phyloP scores from a whole-genome alignment of 176 grass and related monocot genomes.

The Calamus simplicifolius region DNA sequence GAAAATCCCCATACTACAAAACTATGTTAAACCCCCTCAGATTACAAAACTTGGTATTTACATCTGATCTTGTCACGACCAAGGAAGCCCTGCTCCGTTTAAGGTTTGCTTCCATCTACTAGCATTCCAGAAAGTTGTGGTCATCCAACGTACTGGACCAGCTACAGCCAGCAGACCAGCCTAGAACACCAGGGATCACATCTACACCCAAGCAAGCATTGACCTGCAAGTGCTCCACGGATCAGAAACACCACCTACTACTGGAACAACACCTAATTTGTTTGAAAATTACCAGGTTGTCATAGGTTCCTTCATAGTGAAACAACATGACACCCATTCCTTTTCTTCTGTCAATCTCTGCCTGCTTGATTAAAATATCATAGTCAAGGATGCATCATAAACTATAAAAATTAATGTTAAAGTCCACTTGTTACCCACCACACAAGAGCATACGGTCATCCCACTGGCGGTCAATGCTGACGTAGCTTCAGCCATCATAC shows the following conservation, averaged over 20 bases:
- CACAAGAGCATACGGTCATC: conserved; percentile 79
- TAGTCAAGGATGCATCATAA: neutral
- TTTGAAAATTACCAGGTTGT: conserved; percentile 55
- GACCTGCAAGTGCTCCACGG: conserved; percentile 32
- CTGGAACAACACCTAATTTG: neutral
- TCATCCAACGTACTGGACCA: conserved; percentile 31
- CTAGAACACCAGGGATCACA: conserved; percentile 64
- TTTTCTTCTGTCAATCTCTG: conserved; percentile 68
- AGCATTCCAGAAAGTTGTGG: conserved; percentile 44
- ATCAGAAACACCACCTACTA: conserved; percentile 13
- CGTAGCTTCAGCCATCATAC: conserved; percentile 88
- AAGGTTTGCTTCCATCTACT: neutral
- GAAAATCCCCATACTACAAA: too few relatives aligned
- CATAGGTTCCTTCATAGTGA: conserved; percentile 64
- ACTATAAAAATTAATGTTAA: conserved; percentile 2
- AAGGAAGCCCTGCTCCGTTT: too few relatives aligned
- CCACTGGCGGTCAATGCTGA: conserved; percentile 72
- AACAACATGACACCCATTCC: conserved; percentile 73
- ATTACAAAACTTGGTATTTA: too few relatives aligned
- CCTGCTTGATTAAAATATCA: conserved; percentile 25
- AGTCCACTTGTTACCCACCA: conserved; percentile 42
- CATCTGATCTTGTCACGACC: too few relatives aligned
- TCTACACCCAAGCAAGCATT: conserved; percentile 56
- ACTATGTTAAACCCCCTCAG: too few relatives aligned
- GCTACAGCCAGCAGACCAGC: conserved; percentile 87